These are phyloP conservation scores for Fusarium anguioides DNA, from an alignment of 2,329 filamentous ascomycete species.

Conservation along the genomic window DNA sequence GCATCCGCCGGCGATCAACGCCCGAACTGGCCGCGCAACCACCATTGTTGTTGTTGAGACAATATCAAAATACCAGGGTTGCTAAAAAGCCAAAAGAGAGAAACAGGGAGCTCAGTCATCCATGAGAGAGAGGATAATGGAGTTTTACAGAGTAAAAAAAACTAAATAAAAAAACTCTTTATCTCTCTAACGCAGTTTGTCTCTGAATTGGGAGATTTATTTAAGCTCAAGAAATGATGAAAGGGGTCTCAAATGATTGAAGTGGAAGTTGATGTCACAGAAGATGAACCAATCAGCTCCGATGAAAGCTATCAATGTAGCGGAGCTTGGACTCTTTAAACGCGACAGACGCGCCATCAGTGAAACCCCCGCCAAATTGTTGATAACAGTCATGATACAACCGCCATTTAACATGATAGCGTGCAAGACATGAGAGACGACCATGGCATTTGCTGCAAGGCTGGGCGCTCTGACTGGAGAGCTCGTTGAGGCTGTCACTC, in stretches of 20 bases:
- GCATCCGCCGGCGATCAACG: constrained; percentile 77
- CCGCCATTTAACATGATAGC: constrained; percentile 21
- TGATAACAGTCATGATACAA: constrained; percentile 30
- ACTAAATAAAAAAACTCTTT: background rate
- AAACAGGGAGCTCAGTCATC: constrained; percentile 23
- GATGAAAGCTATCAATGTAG: constrained; percentile 6
- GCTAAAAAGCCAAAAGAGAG: constrained; percentile 23
- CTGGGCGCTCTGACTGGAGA: constrained; percentile 75
- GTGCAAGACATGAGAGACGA: constrained; percentile 27
- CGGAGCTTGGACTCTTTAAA: constrained; percentile 33
- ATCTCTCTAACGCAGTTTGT: background rate
- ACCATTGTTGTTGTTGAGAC: constrained; percentile 68
- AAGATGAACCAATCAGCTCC: constrained; percentile 33
- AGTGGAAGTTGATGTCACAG: constrained; percentile 41
- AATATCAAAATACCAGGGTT: constrained; percentile 10
- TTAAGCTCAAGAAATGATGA: constrained; percentile 19
- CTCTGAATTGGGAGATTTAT: constrained; percentile 6
- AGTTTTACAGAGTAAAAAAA: background rate
- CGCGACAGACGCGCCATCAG: constrained; percentile 42
- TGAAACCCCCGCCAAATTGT: constrained; percentile 31
- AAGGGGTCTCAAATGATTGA: constrained; percentile 39
- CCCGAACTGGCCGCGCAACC: constrained; percentile 84
- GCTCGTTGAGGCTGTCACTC: constrained; percentile 73
- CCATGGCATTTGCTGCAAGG: constrained; percentile 77
- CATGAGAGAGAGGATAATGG: constrained; percentile 19